Base-by-base conservation (phyloP, 768 basidiomycete genomes). In the Royoungia palumana region DNA sequence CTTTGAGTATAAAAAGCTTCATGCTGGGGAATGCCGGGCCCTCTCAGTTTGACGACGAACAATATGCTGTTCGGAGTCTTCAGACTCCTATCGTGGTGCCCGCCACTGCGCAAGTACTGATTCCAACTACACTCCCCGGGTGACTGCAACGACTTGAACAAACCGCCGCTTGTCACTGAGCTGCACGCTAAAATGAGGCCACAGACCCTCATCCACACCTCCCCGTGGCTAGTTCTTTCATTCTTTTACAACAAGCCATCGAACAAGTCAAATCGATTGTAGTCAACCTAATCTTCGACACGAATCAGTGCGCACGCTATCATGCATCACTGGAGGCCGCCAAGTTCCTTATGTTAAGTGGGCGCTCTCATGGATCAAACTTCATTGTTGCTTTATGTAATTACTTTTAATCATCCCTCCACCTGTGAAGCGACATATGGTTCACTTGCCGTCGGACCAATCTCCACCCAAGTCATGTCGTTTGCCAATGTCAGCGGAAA, bases 401-500 rank as follows among this genome's bases (percentile, higher is more conserved):
- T 53, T 65, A 66, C 51, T 80, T 83, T n/a, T 64, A 71, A 76
- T 40, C 74, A 84, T 62, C 72, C 76, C 0, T 67, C 66, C 6
- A 67, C 69, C 20, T 88, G 86, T 63, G 69, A 70, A 46, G 68
- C 67, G 13, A 74, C 65, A 21, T 84, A 71, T 61, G 75, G 79
- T 20, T 55, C 66, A 6, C 64, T 72, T 45, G 74, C 72, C 5
- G 61, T 81, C 16, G 87, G 87, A 0, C 67, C 82, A 4, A 72
- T 84, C 24, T 62, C 87, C 50, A 85, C 87, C 0, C 87, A 89
- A 64, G 85, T 89, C 11, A 53, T 83, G 34, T 79, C 85, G 10
- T 83, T 82, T 52, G 83, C 86, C 7, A 78, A 89, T 58, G 79
- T 83, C 3, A 80, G 80, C 12, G 85, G 85, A 6, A 80, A 79